These are phyloP conservation scores for Thelonectria blattea DNA, from an alignment of 2,329 filamentous ascomycete species.

Conservation along the genomic window DNA sequence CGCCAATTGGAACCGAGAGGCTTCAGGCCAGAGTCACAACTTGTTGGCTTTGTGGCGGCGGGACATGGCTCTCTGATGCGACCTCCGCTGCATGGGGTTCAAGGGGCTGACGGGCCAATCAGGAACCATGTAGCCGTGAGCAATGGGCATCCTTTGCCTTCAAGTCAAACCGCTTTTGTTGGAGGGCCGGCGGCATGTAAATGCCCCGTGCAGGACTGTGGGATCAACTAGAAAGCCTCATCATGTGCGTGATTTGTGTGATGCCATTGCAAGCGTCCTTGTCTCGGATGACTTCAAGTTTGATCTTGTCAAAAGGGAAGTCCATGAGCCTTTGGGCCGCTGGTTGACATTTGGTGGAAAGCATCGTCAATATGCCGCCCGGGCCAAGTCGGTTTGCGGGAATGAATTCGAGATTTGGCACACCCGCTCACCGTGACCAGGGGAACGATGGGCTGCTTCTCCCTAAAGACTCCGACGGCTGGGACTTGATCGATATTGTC, in stretches of 20 bases:
- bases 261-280: background rate
- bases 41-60: slow-evolving; percentile 25
- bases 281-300: slow-evolving; percentile 7
- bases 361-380: background rate
- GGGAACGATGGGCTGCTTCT: background rate
- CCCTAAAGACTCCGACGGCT: no score
- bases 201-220: slow-evolving; percentile 12
- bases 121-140: slow-evolving; percentile 3
- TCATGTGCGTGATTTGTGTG: slow-evolving; percentile 13
- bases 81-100: slow-evolving; percentile 21
- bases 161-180: slow-evolving; percentile 26
- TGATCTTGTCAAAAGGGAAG: slow-evolving; percentile 1
- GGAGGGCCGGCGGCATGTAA: slow-evolving; percentile 9
- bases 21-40: slow-evolving; percentile 14
- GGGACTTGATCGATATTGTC: background rate
- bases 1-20: slow-evolving; percentile 5
- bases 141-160: slow-evolving; percentile 13
- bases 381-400: background rate
- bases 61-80: slow-evolving; percentile 23
- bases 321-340: background rate
- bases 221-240: slow-evolving; percentile 15
- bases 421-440: background rate
- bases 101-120: slow-evolving; percentile 21
- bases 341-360: background rate
- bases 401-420: background rate